Conservation (phyloP, 768 basidiomycete genomes). For the Nevesoporus exiguus region DNA sequence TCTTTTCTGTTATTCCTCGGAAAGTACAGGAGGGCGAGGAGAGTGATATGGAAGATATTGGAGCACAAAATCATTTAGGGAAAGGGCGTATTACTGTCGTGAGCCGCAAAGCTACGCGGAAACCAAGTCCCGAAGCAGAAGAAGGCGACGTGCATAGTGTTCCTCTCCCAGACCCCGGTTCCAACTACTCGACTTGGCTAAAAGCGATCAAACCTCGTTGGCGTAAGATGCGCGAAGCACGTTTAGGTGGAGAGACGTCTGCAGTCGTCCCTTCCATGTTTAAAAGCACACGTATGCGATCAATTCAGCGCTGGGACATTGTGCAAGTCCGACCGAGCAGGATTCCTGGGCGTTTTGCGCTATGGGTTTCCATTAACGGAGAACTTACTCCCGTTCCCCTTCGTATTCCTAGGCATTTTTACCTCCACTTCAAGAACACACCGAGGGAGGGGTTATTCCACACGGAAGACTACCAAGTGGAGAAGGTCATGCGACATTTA, state of each 20-base stretch:
- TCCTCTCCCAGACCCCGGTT: slow-evolving; percentile 59
- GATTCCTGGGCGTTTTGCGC: slow-evolving; percentile 73
- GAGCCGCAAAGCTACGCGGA: slow-evolving; percentile 45
- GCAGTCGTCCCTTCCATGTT: slow-evolving; percentile 71
- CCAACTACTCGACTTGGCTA: slow-evolving; percentile 75
- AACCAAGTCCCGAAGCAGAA: slow-evolving; percentile 42
- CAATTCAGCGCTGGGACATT: slow-evolving; percentile 83
- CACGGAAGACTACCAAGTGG: slow-evolving; percentile 61
- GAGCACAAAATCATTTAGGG: slow-evolving; percentile 15
- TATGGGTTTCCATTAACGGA: slow-evolving; percentile 85
- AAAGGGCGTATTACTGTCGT: slow-evolving; percentile 51
- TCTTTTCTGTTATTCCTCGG: slow-evolving; percentile 50
- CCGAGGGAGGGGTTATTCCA: slow-evolving; percentile 66
- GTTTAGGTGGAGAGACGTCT: slow-evolving; percentile 39
- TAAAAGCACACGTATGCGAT: slow-evolving; percentile 51
- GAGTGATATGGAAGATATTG: slow-evolving; percentile 66
- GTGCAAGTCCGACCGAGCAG: slow-evolving; percentile 82
- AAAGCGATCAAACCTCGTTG: slow-evolving; percentile 74
- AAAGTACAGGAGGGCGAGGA: slow-evolving; percentile 12
- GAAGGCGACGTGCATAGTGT: slow-evolving; percentile 18
- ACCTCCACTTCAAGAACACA: slow-evolving; percentile 79
- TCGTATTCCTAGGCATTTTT: slow-evolving; percentile 88
- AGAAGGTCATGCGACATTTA: slow-evolving; percentile 71
- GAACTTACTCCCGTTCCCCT: slow-evolving; percentile 78
- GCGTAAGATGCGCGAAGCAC: slow-evolving; percentile 56